Evolutionary conservation across 345 rosid genomes (phyloP).

Genomic region (Lepidium aucheri): DNA sequence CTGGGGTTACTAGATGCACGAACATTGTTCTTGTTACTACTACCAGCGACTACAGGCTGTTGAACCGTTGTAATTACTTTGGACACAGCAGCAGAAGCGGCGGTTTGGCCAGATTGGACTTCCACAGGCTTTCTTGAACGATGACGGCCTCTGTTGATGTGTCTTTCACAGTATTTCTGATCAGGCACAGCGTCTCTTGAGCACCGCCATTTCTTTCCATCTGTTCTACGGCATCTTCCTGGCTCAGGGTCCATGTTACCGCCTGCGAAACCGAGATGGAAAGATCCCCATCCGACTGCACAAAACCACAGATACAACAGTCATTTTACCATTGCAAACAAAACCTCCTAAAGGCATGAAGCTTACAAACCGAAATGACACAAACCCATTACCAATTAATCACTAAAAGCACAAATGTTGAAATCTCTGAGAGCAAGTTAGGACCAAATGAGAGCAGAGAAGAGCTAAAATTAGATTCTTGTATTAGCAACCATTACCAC

Average conservation of each 20-base stretch:
- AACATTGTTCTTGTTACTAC: constrained; percentile 8
- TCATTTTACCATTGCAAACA: not conserved
- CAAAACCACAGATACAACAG: not conserved
- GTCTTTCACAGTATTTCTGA: constrained; percentile 78
- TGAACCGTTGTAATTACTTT: constrained; percentile 32
- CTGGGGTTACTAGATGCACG: constrained; percentile 25
- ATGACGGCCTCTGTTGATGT: constrained; percentile 74
- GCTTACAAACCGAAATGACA: not conserved
- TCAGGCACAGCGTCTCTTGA: constrained; percentile 66
- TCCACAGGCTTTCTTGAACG: constrained; percentile 90
- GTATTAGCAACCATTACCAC: too few species aligned
- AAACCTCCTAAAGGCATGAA: not conserved
- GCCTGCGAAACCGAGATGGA: constrained; percentile 50
- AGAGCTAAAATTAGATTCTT: not conserved
- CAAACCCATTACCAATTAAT: not conserved
- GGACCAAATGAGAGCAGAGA: not conserved
- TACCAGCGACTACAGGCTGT: constrained; percentile 23
- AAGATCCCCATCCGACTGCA: constrained; percentile 58
- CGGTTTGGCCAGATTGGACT: constrained; percentile 46
- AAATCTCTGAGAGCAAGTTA: not conserved
- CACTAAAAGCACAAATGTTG: not conserved
- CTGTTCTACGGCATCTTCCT: constrained; percentile 70
- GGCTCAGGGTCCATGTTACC: constrained; percentile 60
- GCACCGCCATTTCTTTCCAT: constrained; percentile 90
- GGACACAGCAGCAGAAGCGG: constrained; percentile 26